phyloP scores from a whole-genome alignment of 2,329 filamentous ascomycete genomes.

The Diaporthe batatas region DNA sequence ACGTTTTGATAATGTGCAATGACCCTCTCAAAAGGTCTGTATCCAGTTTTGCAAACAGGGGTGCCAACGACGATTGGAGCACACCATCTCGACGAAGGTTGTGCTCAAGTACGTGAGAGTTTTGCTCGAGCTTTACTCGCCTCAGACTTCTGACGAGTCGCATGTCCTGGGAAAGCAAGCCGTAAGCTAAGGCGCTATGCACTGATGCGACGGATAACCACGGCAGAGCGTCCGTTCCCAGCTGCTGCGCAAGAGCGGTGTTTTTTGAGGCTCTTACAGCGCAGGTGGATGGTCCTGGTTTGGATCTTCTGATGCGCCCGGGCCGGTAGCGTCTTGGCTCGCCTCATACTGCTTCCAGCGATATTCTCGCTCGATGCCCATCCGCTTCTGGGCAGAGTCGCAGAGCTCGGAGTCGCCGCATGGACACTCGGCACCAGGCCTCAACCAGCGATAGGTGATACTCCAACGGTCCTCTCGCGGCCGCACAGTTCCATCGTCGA shows the following conservation, averaged over 20 bases:
- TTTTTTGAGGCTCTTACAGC: background rate
- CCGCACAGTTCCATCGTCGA: slow-evolving; percentile 57
- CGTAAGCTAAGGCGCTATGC: background rate
- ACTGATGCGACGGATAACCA: slow-evolving; percentile 6
- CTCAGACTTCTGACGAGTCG: slow-evolving; percentile 34
- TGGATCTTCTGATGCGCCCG: background rate
- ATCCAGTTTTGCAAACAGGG: background rate
- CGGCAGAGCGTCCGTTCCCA: background rate
- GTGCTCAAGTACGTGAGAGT: slow-evolving; percentile 21
- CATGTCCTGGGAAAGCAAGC: slow-evolving; percentile 8
- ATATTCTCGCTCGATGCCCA: slow-evolving; percentile 63
- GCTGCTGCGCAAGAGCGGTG: background rate
- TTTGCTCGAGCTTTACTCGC: slow-evolving; percentile 26
- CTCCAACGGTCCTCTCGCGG: slow-evolving; percentile 63
- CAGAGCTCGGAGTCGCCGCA: slow-evolving; percentile 64
- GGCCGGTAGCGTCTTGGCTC: slow-evolving; percentile 2
- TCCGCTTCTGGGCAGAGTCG: slow-evolving; percentile 62
- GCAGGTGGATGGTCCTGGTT: background rate
- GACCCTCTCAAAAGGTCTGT: background rate
- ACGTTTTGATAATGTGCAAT: slow-evolving; percentile 22
- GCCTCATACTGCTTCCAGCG: slow-evolving; percentile 57
- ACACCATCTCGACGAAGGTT: slow-evolving; percentile 24
- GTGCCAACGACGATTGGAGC: slow-evolving; percentile 4
- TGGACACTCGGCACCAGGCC: slow-evolving; percentile 60
- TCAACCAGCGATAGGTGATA: slow-evolving; percentile 67